These are phyloP conservation scores for Fusarium buxicola DNA, from an alignment of 2,329 filamentous ascomycete species.

Conservation along the genomic window DNA sequence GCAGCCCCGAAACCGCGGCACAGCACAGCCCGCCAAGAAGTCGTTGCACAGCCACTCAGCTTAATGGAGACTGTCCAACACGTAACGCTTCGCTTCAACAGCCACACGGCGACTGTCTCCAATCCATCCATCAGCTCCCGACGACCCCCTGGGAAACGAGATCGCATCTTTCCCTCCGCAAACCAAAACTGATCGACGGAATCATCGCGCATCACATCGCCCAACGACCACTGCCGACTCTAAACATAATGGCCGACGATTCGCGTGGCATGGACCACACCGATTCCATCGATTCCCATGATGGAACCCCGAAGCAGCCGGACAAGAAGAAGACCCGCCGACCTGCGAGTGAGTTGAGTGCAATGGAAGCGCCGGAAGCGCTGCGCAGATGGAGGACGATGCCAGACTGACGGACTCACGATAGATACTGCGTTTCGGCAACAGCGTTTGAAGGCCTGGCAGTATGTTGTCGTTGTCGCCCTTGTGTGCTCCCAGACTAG, in stretches of 20 bases:
- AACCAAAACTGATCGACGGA: slow-evolving; percentile 20
- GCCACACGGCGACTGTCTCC: slow-evolving; percentile 36
- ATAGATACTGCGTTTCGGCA: slow-evolving; percentile 96
- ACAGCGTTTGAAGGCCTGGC: slow-evolving; percentile 98
- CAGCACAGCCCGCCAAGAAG: slow-evolving; percentile 20
- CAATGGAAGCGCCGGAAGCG: slow-evolving; percentile 26
- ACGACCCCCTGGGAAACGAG: slow-evolving; percentile 22
- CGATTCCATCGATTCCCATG: slow-evolving; percentile 67
- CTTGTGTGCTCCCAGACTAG: slow-evolving; percentile 12
- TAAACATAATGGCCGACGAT: slow-evolving; percentile 60
- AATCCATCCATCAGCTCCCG: slow-evolving; percentile 19
- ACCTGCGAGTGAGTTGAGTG: slow-evolving; percentile 79
- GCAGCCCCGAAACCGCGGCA: slow-evolving; percentile 17
- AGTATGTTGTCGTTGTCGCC: slow-evolving; percentile 70
- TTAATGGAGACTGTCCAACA: slow-evolving; percentile 22
- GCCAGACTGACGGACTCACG: slow-evolving; percentile 33
- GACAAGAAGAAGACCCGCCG: slow-evolving; percentile 91
- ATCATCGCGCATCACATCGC: slow-evolving; percentile 34
- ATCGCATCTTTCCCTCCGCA: slow-evolving; percentile 31
- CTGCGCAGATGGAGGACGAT: neutral
- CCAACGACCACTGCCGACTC: slow-evolving; percentile 30
- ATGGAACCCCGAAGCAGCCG: slow-evolving; percentile 63
- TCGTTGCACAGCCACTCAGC: slow-evolving; percentile 37
- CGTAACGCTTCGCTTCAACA: slow-evolving; percentile 37
- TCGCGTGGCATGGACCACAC: slow-evolving; percentile 58